Base-by-base conservation (phyloP, 2,329 filamentous ascomycete genomes). In the Hypoxylon sp. region DNA sequence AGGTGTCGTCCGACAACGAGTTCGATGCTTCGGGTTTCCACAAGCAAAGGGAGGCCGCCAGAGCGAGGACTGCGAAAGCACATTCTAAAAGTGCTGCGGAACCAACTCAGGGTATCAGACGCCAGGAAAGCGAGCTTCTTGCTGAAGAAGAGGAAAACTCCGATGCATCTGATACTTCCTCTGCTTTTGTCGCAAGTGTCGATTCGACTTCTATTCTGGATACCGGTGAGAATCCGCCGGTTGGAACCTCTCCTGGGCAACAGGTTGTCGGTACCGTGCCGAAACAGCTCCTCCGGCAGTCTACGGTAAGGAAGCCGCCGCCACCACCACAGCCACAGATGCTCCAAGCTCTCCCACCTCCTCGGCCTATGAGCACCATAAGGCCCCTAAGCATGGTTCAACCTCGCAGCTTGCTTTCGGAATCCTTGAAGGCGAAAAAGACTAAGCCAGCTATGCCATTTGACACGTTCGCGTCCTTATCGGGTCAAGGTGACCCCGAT, bases 1-100 rank as follows among this genome's bases (percentile, higher is more conserved):
- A 95, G 73, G 88, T 95, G 74, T 94, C 92, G 0, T 94, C 92
- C 0, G 92, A 95, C 69, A 94, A 93, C 73, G 92, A 95, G 74
- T 86, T 92, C 50, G 92, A 93, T 73, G 85, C 88, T 0, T 87
- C 88, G 0, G 85, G 86, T 1, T 92, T 90, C 74, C 88, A 90
- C 70, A 86, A 86, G 72, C 87, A 90, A 66, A 84, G 88, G 52
- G 88, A 91, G 67, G 87, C 87, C 1, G 84, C 88, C 1, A 85
- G 86, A 50, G 84, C 87, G 24, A 86, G 84, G 74, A 81, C 83
- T 11, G 83, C 83, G 62, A 86, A 85, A 73, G 76, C 88, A 26
- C 82, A 90, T 8, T 81, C 84, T 8, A 85, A 85, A 67, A 83
- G 86, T 54, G 87, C 85, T 74, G 84, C 78, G 75, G 90, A 85